phyloP scores from a whole-genome alignment of 1,284 basidiomycete species.

The Microbotryum violaceum region DNA sequence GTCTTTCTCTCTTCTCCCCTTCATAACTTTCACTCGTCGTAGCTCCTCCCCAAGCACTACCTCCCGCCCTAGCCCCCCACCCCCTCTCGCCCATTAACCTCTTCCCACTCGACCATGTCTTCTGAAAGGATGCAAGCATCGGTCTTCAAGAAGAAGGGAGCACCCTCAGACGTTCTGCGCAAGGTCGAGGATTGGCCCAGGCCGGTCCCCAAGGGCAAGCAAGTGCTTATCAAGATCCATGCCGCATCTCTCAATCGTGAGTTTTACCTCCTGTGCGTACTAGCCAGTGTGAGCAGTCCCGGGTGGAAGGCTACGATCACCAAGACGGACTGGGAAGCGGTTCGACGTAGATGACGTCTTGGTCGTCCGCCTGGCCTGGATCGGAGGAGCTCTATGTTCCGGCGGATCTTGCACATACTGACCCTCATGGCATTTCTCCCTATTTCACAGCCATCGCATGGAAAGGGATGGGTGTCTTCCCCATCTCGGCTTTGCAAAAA shows the following conservation, averaged over 20 bases:
- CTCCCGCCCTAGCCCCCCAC: no score
- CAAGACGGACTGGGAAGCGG: no score
- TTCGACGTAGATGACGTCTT: neutral
- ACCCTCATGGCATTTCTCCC: neutral
- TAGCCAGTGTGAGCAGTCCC: no score
- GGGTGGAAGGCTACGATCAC: no score
- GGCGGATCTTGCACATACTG: neutral
- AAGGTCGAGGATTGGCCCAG: constrained; percentile 27
- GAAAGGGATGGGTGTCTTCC: constrained; percentile 11
- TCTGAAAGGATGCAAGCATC: constrained; percentile 23
- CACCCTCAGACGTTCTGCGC: constrained; percentile 17
- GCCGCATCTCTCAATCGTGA: constrained; percentile 21
- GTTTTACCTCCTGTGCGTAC: neutral
- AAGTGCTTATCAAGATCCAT: constrained; percentile 19
- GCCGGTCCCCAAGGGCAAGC: constrained; percentile 4
- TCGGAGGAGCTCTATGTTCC: neutral
- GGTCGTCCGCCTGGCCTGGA: neutral
- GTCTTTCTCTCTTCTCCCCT: no score
- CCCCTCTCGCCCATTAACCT: neutral
- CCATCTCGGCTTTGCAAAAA: constrained; percentile 1
- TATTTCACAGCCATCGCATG: constrained; percentile 6
- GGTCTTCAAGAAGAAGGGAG: constrained; percentile 20
- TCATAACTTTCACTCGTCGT: no score
- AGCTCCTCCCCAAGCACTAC: no score
- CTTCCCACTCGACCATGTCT: neutral